phyloP scores from a whole-genome alignment of 345 rosid species.

The Barbarea vulgaris region DNA sequence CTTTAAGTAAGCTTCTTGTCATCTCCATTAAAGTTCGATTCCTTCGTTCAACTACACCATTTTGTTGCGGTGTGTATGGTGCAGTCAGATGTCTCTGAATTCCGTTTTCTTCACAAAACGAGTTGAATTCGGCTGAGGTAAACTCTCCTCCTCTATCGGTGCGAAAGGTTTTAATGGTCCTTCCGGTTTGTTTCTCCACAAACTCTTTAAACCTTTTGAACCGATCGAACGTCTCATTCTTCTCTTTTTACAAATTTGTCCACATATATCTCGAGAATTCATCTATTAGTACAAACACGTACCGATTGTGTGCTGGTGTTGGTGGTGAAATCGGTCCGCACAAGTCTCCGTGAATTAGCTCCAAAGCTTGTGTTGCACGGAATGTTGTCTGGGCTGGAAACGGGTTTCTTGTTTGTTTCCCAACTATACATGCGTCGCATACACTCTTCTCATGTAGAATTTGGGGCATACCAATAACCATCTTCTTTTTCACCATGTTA shows the following conservation, averaged over 20 bases:
- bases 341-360: neutral
- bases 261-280: neutral
- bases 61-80: too few relatives aligned
- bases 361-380: neutral
- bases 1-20: too few relatives aligned
- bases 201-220: neutral
- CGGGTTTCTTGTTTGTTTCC: neutral
- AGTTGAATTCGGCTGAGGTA: too few relatives aligned
- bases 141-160: slow-evolving; percentile 7
- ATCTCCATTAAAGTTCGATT: too few relatives aligned
- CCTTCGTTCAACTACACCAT: too few relatives aligned
- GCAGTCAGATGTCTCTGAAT: too few relatives aligned
- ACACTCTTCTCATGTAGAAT: too few relatives aligned
- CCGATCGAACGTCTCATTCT: neutral
- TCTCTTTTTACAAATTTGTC: neutral
- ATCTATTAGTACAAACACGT: neutral
- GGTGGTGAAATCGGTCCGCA: neutral
- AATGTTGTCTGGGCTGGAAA: neutral
- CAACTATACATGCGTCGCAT: neutral
- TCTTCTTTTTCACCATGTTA: neutral
- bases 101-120: too few relatives aligned
- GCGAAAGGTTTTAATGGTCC: neutral
- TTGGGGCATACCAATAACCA: neutral
- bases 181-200: neutral
- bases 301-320: neutral